phyloP scores from a whole-genome alignment of 1,139 yeast species.

The Debaryomyces sp. region DNA sequence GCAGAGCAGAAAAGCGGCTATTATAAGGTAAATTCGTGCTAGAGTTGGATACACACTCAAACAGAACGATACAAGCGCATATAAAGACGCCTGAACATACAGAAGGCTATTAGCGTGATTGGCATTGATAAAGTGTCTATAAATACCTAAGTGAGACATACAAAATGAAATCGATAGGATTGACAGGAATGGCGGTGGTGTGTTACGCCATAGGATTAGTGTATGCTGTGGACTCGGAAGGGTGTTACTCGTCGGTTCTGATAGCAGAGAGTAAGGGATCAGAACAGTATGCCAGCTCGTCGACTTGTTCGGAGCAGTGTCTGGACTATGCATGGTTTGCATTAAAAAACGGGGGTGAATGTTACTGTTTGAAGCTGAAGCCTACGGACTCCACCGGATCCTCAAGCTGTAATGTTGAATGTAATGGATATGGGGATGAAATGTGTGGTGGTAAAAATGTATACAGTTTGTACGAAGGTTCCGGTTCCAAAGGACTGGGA shows the following conservation, averaged over 20 bases:
- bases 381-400: slow-evolving; percentile 43
- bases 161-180: slow-evolving; percentile 1
- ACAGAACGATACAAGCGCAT: neutral
- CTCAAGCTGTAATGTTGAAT: slow-evolving; percentile 44
- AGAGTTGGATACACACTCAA: neutral
- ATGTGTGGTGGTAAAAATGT: slow-evolving; percentile 59
- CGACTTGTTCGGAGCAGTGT: slow-evolving; percentile 52
- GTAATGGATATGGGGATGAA: slow-evolving; percentile 54
- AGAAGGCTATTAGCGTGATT: neutral
- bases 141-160: neutral
- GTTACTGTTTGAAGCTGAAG: slow-evolving; percentile 63
- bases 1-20: neutral
- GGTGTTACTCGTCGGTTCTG: slow-evolving; percentile 33
- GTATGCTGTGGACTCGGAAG: neutral
- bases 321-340: slow-evolving; percentile 60
- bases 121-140: neutral
- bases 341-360: slow-evolving; percentile 53
- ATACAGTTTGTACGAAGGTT: slow-evolving; percentile 43
- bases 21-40: neutral
- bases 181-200: slow-evolving; percentile 1
- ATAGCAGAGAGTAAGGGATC: slow-evolving; percentile 36
- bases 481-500: slow-evolving; percentile 22
- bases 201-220: neutral
- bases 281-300: slow-evolving; percentile 51
- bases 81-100: neutral